These are phyloP conservation scores for Schwanniomyces pseudopolymorphus DNA, from an alignment of 805 yeast species.

Conservation along the genomic window DNA sequence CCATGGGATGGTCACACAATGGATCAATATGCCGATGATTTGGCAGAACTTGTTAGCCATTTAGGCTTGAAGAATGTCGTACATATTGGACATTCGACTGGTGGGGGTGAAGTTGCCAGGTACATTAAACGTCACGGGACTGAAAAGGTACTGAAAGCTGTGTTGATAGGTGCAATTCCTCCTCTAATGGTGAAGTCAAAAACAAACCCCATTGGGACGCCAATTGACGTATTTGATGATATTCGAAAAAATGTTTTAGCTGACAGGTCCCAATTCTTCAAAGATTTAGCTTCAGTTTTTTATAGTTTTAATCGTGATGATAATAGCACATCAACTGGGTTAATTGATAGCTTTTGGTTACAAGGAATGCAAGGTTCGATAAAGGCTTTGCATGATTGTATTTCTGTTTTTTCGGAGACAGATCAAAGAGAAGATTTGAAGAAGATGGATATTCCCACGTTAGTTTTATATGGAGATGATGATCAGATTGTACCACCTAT, in stretches of 20 bases:
- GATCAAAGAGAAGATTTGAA: constrained; percentile 13
- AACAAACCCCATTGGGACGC: constrained; percentile 10
- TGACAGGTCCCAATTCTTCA: constrained; percentile 13
- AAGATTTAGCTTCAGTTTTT: constrained; percentile 12
- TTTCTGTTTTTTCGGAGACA: constrained; percentile 13
- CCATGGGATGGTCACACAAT: constrained; percentile 16
- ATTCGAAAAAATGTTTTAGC: constrained; percentile 12
- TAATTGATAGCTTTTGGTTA: constrained; percentile 13
- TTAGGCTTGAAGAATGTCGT: constrained; percentile 11
- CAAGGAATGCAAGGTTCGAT: constrained; percentile 17
- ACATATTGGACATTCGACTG: constrained; percentile 17
- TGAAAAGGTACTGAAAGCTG: constrained; percentile 10
- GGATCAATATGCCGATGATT: constrained; percentile 18
- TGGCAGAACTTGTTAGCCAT: constrained; percentile 14
- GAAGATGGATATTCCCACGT: constrained; percentile 12
- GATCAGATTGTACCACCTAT: constrained; percentile 15
- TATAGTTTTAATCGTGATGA: constrained; percentile 12
- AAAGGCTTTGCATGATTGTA: constrained; percentile 14
- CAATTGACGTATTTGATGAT: constrained; percentile 12
- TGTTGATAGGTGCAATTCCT: constrained; percentile 16
- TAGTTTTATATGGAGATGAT: constrained; percentile 13
- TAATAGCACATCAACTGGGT: constrained; percentile 7
- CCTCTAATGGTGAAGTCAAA: constrained; percentile 14
- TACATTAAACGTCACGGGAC: constrained; percentile 14
- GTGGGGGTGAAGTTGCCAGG: constrained; percentile 17